Evolutionary conservation across 2,329 filamentous ascomycete genomes (phyloP).

Genomic region (Aspergillus nomiae): DNA sequence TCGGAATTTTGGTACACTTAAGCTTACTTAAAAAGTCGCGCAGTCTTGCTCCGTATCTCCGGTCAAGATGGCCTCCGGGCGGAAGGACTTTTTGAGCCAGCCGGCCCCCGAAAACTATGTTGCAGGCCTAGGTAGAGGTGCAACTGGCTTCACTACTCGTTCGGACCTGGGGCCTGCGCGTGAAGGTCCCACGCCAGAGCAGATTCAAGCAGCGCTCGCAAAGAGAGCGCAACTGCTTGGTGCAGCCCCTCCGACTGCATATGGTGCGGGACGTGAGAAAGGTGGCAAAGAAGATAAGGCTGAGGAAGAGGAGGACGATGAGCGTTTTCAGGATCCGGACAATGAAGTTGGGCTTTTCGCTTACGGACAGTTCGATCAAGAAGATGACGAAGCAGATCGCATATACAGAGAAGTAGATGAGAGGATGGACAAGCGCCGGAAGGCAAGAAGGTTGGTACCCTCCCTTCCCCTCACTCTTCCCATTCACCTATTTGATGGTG

Average conservation of each 20-base stretch:
- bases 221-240: conserved; percentile 86
- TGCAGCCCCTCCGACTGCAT: conserved; percentile 69
- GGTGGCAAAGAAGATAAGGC: conserved; percentile 63
- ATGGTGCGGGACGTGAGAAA: conserved; percentile 72
- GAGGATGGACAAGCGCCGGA: conserved; percentile 90
- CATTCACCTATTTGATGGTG: conserved; percentile 35
- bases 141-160: conserved; percentile 95
- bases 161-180: conserved; percentile 94
- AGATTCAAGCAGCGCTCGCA: conserved; percentile 95
- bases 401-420: conserved; percentile 97
- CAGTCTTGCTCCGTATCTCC: not conserved
- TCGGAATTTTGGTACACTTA: not conserved
- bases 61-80: conserved; percentile 57
- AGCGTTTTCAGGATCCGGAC: conserved; percentile 91
- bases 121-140: conserved; percentile 93
- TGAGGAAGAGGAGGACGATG: conserved; percentile 73
- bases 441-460: conserved; percentile 76
- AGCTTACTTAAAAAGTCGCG: not conserved
- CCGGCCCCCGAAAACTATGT: conserved; percentile 86
- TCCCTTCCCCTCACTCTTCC: conserved; percentile 19
- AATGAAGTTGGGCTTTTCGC: conserved; percentile 96
- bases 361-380: conserved; percentile 92
- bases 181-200: conserved; percentile 94
- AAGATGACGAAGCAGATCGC: conserved; percentile 95
- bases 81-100: conserved; percentile 86